Evolutionary conservation across 192 early-diverging fungal species (phyloP), one percentile per base, ranked within the genome.

Genomic region (Linnemannia hyalina): DNA sequence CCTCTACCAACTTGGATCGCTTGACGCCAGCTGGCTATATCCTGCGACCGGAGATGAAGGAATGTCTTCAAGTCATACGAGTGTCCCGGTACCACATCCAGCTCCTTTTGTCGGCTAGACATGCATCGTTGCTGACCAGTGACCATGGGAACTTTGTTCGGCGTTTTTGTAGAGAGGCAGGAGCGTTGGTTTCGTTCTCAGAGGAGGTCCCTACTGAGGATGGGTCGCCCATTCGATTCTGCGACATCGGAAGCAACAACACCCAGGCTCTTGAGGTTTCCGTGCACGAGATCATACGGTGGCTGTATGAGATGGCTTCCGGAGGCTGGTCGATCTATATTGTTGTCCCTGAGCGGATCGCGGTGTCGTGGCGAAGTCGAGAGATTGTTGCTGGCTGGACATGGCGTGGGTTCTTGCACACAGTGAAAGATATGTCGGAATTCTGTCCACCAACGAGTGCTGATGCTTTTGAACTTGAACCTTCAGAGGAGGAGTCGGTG

Each of bases 21-120:
- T 72, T 44, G 29, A 40, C 65, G 0, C 81, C 81, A 35, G 22
- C 29, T 13, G 81, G 75, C 0, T 82, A 82, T 54, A 38, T 82
- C 22, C 22, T 82, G 23, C 60, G 81, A 41, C 75, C 68, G 47
- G 81, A 77, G 57, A 77, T 82, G 55, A n/a, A 23, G 26, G 38
- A 20, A 7, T 72, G 44, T 32, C 57, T 68, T 26, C 54, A 76
- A 42, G 29, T 35, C 22, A 72, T 82, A 46, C 23, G 47, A 26
- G 29, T 18, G 2, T 44, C 13, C 0, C 74, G 35, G 29, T 77
- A 73, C 36, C 81, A 82, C 26, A 55, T 82, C 40, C 81, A 82
- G 16, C 29, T 82, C 5, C 16, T 74, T 1, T 20, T 83, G 42
- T 8, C n/a, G 0, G 10, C 32, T 0, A 32, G 1, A 8, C 71